Evolutionary conservation across 2,329 filamentous ascomycete species (phyloP), one percentile per base, ranked within the genome.

Genomic region (Neurospora sp.): DNA sequence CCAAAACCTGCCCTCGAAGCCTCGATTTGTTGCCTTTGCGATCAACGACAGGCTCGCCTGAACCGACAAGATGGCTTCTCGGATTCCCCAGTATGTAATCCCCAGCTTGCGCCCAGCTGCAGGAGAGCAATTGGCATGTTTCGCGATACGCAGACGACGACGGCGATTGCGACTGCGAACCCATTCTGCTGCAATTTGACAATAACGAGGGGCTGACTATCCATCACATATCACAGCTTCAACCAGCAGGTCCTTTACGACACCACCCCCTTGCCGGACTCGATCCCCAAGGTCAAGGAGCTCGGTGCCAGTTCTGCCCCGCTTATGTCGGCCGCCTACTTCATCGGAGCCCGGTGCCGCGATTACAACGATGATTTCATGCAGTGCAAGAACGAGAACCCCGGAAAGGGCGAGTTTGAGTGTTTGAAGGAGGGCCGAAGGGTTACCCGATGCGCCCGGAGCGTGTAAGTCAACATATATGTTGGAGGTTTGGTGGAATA

Each of bases 351-450:
- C 75, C 91, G 95, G 79, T 99, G 96, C 89, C 91, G 88, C 80
- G 86, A 92, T 70, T 99, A 94, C 87, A 98, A 98, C 83, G 96
- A 99, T 85, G 96, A 99, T 83, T 99, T 91, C 84, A 99, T 99
- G 95, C 92, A 97, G 85, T 99, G 96, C 91, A 99, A 99, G 90
- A 92, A 88, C 76, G 93, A 97, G 83, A 90, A 93, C 77, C 91
- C 92, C 73, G 96, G 96, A 77, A 89, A 88, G 82, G 96, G 93
- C 80, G 96, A 99, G 85, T 82, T 96, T 73, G 92, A 97, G 76
- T 99, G 96, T 83, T 84, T 99, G 87, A 95, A 92, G 86, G 96
- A 99, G 84, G 96, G 96, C 70, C 88, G 96, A 81, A 92, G 96
- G 82, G 96, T 99, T 72, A 99, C 96, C 76, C 89, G 96, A 83